Evolutionary conservation across 2,329 filamentous ascomycete species (phyloP), one percentile per base, ranked within the genome.

Genomic region (Fusarium compactum): DNA sequence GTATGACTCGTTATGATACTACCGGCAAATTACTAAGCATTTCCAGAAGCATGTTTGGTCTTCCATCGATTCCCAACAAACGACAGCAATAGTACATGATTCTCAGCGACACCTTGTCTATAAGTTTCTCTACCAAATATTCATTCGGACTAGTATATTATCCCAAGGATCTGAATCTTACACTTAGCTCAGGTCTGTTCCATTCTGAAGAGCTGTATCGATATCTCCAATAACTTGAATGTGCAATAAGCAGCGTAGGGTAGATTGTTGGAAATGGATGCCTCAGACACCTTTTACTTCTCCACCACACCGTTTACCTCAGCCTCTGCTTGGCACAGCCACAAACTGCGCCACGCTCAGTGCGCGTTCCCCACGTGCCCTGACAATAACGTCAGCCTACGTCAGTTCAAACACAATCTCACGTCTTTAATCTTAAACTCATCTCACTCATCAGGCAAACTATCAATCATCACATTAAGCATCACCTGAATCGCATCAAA

Each of bases 341-440:
- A 41, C 20, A 15, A 14, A 3, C 60, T 40, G 40, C 60, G 60
- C 60, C 60, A 63, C 32, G 7, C 16, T 6, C 2, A 27, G 0
- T 41, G 25, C 58, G 27, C 29, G n/a, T n/a, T 32, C 6, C 4
- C n/a, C 46, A 40, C n/a, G 46, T 62, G 60, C 40, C 16, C 8
- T 32, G 4, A 20, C 29, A 58, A 58, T 58, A 64, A 58, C 51
- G 59, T 64, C 61, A 64, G 59, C 50, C 22, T 56, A n/a, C 61
- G 59, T 64, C 59, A 58, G 25, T 22, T 44, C 12, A 40, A 64
- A 22, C 20, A 5, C 12, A 25, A 50, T 24, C 25, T 64, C 40
- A 20, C 25, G 43, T 64, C 44, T 30, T 11, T 38, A 27, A 50
- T 58, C 34, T 47, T 40, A 50, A 46, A 12, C 38, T 16, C 27